Percentiles rank a stretch among this genome's conserved stretches.
Evolutionary conservation across 768 basidiomycete genomes (phyloP).

Genomic region (Arthromyces matolae): DNA sequence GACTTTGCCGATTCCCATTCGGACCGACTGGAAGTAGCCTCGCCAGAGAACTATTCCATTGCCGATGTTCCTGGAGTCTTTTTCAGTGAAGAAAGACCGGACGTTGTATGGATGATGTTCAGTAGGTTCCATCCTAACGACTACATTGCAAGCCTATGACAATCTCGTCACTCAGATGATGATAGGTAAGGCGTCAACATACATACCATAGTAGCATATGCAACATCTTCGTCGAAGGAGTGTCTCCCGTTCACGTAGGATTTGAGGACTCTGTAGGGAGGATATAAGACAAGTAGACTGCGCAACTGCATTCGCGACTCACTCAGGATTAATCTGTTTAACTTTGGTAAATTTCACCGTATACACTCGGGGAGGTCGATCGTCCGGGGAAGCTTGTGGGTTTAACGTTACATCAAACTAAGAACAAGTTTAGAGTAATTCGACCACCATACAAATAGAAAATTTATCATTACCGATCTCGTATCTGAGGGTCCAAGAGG

Average conservation of each 20-base stretch:
- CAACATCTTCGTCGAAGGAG: slow-evolving; percentile 61
- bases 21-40: slow-evolving; percentile 77
- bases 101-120: slow-evolving; percentile 67
- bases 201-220: slow-evolving; percentile 56
- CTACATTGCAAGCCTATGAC: slow-evolving; percentile 65
- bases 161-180: not conserved
- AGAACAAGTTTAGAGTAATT: not conserved
- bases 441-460: slow-evolving; percentile 30
- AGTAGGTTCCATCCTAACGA: slow-evolving; percentile 71
- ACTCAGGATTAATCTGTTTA: slow-evolving; percentile 50
- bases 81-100: slow-evolving; percentile 67
- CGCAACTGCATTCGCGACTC: not conserved
- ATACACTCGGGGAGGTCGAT: slow-evolving; percentile 45
- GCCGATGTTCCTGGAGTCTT: slow-evolving; percentile 51
- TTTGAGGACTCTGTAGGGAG: slow-evolving; percentile 46
- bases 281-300: not conserved
- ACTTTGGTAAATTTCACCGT: slow-evolving; percentile 54
- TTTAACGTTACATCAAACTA: slow-evolving; percentile 25
- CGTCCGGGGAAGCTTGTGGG: slow-evolving; percentile 36
- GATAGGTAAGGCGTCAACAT: not conserved
- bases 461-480: slow-evolving; percentile 4
- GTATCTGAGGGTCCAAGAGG: slow-evolving; percentile 7
- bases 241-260: slow-evolving; percentile 64
- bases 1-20: slow-evolving; percentile 63
- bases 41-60: slow-evolving; percentile 69